These are phyloP conservation scores for Artemisia annua DNA, from an alignment of 129 eudicot species.

Conservation along the genomic window DNA sequence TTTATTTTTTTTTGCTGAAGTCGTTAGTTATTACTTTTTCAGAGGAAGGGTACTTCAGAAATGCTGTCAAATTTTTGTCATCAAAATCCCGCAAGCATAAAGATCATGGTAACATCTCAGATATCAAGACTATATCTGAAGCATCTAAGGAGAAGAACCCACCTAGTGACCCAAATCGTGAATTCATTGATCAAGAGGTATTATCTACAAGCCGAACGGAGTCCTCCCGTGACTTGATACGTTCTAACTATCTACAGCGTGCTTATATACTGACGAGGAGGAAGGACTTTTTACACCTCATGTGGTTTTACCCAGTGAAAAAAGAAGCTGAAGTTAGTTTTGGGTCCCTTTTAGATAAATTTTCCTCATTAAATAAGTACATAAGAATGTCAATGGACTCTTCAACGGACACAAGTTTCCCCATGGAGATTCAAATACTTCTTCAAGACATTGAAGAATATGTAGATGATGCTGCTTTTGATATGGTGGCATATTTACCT, in stretches of 20 bases:
- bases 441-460: conserved; percentile 9
- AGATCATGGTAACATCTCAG: not conserved
- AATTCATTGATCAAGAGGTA: not conserved
- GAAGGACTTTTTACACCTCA: no score
- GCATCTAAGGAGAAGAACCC: not conserved
- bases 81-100: not conserved
- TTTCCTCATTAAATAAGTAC: no score
- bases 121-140: not conserved
- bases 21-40: not conserved
- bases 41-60: not conserved
- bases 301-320: no score
- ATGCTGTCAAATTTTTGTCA: not conserved
- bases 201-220: not conserved
- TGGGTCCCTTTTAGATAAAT: no score
- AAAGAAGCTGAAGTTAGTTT: no score
- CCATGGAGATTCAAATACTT: no score
- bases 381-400: no score
- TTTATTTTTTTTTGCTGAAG: no score
- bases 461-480: conserved; percentile 11
- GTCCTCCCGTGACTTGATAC: not conserved
- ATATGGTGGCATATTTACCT: conserved; percentile 18
- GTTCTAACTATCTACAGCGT: no score
- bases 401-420: no score
- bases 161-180: conserved; percentile 8
- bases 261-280: no score